Base-by-base conservation (phyloP, 352 stramenopile genomes). In the Phytophthora hybrid region DNA sequence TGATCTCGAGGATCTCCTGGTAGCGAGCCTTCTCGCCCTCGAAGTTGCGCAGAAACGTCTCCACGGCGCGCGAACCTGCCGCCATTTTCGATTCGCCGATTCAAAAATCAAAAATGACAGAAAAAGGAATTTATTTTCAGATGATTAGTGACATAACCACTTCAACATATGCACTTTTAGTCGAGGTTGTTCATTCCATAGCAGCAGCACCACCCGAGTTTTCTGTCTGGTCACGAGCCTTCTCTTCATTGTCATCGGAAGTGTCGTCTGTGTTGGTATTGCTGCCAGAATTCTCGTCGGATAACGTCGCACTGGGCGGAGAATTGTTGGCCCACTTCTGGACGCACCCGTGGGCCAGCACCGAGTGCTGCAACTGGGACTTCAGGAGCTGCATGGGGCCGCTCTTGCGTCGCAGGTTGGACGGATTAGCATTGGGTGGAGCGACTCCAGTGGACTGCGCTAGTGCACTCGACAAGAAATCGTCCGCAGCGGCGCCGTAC, bases 31-130 rank as follows among this genome's bases (percentile, higher is more conserved):
- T 78, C 67, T 91, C 85, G 64, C 63, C 62, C 34, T 81, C 63
- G 60, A 93, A 94, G 77, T 94, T 94, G 58, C 80, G 84, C 66
- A 93, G 55, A 66, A 79, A 94, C 49, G 85, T 87, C 58, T 91
- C 84, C 46, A 94, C 78, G 0, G 87, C 82, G 8, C 66, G 62
- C 32, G 78, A 84, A 32, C 69, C 65, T 55, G 57, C 55, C 52
- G 59, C 61, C 70, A 78, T 80, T 60, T 55, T 29, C 34, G 44
- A 23, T 51, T 51, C 44, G 21, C 37, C 26, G 13, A 71, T 72
- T 72, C 29, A 59, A 68, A 68, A 71, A 29, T 57, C 47, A 77
- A 77, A 71, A 62, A 65, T 37, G 51, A 39, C 16, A 39, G 8
- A 23, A 51, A 21, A 51, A 23, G 44, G 6, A 6, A 21, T 19